Evolutionary conservation across 345 rosid genomes (phyloP).

Genomic region (rapeseed (Brassica napus)): DNA sequence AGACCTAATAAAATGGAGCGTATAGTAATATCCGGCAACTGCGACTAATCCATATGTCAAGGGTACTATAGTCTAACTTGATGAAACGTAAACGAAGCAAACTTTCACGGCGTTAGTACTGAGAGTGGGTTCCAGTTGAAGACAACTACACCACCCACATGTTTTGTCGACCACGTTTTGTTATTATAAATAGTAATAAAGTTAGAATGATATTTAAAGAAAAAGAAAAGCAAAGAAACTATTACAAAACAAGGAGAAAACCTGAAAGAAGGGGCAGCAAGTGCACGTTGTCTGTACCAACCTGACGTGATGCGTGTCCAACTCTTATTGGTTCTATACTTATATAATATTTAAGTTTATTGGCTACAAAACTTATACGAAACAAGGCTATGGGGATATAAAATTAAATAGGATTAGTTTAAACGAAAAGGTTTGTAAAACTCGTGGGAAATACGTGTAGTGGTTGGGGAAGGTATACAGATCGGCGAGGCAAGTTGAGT

Average conservation of each 20-base stretch:
- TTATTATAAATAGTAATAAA: background rate
- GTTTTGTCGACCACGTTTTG: background rate
- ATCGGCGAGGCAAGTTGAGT: conserved; percentile 29
- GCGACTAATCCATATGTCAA: background rate
- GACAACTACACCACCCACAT: background rate
- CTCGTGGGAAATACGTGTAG: conserved; percentile 43
- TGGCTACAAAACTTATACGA: conserved; percentile 1
- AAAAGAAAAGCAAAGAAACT: background rate
- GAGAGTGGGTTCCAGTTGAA: background rate
- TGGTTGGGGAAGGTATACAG: conserved; percentile 31
- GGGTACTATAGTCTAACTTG: conserved; percentile 15
- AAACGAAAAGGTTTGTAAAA: conserved; percentile 21
- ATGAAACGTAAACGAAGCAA: conserved; percentile 12
- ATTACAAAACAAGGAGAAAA: background rate
- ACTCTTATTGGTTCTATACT: background rate
- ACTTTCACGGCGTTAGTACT: conserved; percentile 7
- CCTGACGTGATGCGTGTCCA: background rate
- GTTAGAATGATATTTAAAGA: background rate
- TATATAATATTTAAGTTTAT: background rate
- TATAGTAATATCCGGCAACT: background rate
- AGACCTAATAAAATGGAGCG: conserved; percentile 5
- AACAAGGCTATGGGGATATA: background rate
- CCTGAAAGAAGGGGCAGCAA: background rate
- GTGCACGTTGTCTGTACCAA: background rate
- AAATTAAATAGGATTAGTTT: conserved; percentile 21